These are phyloP conservation scores for Bipolaris sorokiniana DNA, from an alignment of 2,329 filamentous ascomycete species.

Conservation along the genomic window DNA sequence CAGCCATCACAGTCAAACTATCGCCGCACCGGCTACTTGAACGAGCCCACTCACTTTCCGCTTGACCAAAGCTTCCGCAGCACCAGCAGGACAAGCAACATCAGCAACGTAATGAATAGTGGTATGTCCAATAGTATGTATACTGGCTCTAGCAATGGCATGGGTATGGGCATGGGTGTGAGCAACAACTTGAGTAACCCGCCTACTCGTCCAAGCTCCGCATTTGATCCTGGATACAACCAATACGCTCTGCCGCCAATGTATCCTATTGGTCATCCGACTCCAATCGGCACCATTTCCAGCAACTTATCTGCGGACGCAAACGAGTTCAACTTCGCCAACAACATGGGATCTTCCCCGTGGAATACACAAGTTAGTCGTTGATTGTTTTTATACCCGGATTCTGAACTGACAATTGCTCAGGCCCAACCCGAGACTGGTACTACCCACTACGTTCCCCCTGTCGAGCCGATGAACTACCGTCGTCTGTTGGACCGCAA, in stretches of 20 bases:
- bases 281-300: conserved; percentile 47
- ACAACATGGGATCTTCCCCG: conserved; percentile 41
- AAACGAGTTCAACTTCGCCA: conserved; percentile 51
- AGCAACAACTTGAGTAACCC: conserved; percentile 34
- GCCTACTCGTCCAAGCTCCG: conserved; percentile 47
- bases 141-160: conserved; percentile 7
- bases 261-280: conserved; percentile 38
- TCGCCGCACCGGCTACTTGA: conserved; percentile 43
- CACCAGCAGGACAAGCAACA: conserved; percentile 21
- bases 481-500: conserved; percentile 93
- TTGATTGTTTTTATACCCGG: neutral
- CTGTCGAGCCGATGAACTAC: conserved; percentile 93
- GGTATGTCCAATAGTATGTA: conserved; percentile 19
- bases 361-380: conserved; percentile 49
- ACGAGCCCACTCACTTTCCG: conserved; percentile 48
- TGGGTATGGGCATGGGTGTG: conserved; percentile 18
- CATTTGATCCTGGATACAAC: conserved; percentile 44
- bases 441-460: conserved; percentile 73
- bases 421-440: conserved; percentile 38
- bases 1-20: conserved; percentile 29
- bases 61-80: conserved; percentile 43
- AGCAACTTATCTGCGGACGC: conserved; percentile 55
- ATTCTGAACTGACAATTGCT: conserved; percentile 9
- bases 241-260: conserved; percentile 42
- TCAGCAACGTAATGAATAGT: conserved; percentile 22